Percentiles rank a stretch among this genome's conserved stretches.
These are phyloP conservation scores for Royoungia palumana DNA, from an alignment of 768 basidiomycete species.

Conservation along the genomic window DNA sequence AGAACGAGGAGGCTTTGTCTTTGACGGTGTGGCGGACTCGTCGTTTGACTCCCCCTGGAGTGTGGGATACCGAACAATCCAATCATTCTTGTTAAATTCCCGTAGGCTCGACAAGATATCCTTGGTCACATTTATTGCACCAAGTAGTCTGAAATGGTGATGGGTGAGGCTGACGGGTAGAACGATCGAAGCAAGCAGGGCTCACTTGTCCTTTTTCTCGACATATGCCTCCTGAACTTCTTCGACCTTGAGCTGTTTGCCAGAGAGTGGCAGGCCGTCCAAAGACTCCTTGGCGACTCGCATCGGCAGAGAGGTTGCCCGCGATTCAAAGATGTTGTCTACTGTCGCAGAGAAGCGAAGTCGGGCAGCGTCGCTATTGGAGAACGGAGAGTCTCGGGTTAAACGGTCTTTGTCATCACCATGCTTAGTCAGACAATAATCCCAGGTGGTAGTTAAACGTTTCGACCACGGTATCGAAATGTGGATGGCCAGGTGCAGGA, in stretches of 20 bases:
- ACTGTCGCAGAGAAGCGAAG: background rate
- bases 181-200: background rate
- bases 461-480: no score
- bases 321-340: background rate
- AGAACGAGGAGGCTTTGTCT: constrained; percentile 35
- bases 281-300: constrained; percentile 9
- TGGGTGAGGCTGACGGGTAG: background rate
- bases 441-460: no score
- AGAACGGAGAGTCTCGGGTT: background rate
- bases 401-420: constrained; percentile 9
- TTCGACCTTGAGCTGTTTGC: constrained; percentile 49
- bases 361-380: constrained; percentile 2
- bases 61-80: constrained; percentile 88
- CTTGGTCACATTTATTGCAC: constrained; percentile 73
- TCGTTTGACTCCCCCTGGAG: constrained; percentile 47
- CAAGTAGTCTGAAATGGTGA: constrained; percentile 44
- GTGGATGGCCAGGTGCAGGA: no score
- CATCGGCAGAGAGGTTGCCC: constrained; percentile 14
- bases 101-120: constrained; percentile 66
- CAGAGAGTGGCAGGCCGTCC: constrained; percentile 5
- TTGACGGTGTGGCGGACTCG: constrained; percentile 25
- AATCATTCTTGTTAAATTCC: constrained; percentile 79
- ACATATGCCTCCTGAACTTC: constrained; percentile 77
- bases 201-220: constrained; percentile 72
- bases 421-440: constrained; percentile 19